These are phyloP conservation scores for Echeveria elegans DNA, from an alignment of 164 flowering plant species.

Conservation along the genomic window DNA sequence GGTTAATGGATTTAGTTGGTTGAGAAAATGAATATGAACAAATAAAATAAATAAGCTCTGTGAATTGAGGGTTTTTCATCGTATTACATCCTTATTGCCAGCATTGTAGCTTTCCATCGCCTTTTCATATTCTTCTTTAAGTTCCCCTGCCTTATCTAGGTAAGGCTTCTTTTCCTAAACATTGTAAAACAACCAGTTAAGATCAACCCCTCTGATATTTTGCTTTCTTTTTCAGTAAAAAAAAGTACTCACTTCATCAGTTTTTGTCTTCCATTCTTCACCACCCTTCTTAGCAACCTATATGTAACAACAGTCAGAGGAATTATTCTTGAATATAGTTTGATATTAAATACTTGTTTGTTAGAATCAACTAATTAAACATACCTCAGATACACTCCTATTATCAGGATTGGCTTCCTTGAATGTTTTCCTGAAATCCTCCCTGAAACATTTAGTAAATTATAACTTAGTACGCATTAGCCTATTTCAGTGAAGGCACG, in stretches of 20 bases:
- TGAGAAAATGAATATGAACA: neutral
- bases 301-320: neutral
- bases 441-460: conserved; percentile 32
- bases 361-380: neutral
- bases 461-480: neutral
- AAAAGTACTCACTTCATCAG: conserved; percentile 46
- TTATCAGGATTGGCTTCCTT: conserved; percentile 66
- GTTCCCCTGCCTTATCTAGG: conserved; percentile 53
- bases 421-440: conserved; percentile 64
- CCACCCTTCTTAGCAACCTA: conserved; percentile 89
- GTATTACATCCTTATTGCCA: conserved; percentile 28
- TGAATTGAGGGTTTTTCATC: neutral
- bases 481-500: neutral
- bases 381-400: conserved; percentile 45
- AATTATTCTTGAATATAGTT: neutral
- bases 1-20: neutral
- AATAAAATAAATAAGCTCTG: neutral
- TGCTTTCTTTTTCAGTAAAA: neutral
- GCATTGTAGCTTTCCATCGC: conserved; percentile 35
- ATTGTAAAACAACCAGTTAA: neutral
- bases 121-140: conserved; percentile 58
- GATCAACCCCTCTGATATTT: neutral
- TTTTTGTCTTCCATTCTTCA: conserved; percentile 68
- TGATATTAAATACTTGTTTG: too few relatives aligned
- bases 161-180: conserved; percentile 72